Conservation (phyloP, 805 yeast genomes). For the Starmerella apis region DNA sequence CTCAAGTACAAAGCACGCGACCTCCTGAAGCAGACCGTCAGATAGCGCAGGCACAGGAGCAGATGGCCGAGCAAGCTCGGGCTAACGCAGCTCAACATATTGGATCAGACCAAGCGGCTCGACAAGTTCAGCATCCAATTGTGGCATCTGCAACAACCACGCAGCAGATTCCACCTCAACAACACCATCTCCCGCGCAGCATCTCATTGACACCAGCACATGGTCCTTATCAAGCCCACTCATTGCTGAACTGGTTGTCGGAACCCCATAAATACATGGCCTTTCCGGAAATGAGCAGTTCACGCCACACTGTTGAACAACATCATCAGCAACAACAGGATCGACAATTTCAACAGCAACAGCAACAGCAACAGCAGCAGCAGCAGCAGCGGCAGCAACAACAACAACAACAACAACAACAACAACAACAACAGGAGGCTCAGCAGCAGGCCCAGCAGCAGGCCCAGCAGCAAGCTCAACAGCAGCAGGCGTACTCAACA, state of each 20-base stretch:
- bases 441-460: background rate
- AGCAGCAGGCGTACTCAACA: background rate
- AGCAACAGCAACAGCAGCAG: slow-evolving; percentile 4
- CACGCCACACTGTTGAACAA: background rate
- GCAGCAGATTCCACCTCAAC: background rate
- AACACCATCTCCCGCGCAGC: background rate
- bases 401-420: slow-evolving; percentile 1
- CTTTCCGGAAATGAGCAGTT: slow-evolving; percentile 12
- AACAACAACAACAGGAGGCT: slow-evolving; percentile 1
- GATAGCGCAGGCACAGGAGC: slow-evolving; percentile 1
- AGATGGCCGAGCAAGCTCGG: background rate
- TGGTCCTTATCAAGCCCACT: background rate
- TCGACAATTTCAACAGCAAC: slow-evolving; percentile 1
- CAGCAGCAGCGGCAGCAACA: background rate
- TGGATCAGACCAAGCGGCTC: background rate
- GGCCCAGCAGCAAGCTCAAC: background rate
- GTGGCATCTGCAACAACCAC: background rate
- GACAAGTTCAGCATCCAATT: background rate
- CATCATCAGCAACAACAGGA: background rate
- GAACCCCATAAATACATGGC: slow-evolving; percentile 18
- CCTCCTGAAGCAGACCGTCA: background rate
- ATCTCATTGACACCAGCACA: background rate
- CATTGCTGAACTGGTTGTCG: slow-evolving; percentile 9
- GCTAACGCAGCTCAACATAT: background rate
- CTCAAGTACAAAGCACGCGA: background rate